Conservation (phyloP, 2,329 filamentous ascomycete genomes). For the Cryphonectria radicalis region DNA sequence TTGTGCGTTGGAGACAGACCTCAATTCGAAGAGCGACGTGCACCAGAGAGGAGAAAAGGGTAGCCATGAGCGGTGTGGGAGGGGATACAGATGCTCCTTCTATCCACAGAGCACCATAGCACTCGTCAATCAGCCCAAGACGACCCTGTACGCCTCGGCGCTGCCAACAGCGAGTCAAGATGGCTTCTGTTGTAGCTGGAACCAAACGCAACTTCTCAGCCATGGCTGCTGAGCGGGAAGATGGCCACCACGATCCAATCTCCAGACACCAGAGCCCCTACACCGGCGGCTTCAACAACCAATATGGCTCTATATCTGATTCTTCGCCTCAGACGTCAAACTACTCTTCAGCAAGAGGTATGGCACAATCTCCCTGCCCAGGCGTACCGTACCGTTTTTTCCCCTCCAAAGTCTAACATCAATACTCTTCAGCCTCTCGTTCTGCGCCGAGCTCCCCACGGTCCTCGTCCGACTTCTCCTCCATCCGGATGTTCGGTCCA, state of each 20-base stretch:
- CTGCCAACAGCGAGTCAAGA: constrained; percentile 23
- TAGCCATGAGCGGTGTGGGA: neutral
- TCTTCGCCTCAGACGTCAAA: constrained; percentile 14
- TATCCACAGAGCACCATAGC: neutral
- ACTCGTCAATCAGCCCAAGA: constrained; percentile 5
- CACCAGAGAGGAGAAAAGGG: neutral
- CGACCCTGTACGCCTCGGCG: neutral
- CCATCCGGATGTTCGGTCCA: constrained; percentile 50
- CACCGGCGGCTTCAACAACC: constrained; percentile 1
- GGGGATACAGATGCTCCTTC: neutral
- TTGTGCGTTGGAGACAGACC: neutral
- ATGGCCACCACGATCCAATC: neutral
- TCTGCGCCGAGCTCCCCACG: constrained; percentile 30
- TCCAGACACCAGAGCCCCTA: constrained; percentile 19
- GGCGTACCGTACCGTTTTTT: neutral
- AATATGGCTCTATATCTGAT: constrained; percentile 1
- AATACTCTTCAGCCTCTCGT: constrained; percentile 25
- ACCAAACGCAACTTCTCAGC: constrained; percentile 35
- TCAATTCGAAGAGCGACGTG: neutral
- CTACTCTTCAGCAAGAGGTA: constrained; percentile 25
- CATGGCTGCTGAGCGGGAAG: constrained; percentile 31
- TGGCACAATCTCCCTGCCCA: neutral
- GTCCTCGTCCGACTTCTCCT: constrained; percentile 27
- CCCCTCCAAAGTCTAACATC: neutral
- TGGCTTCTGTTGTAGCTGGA: constrained; percentile 32